A percentile compares a stretch with the other conserved stretches of the same genome.
Conservation (phyloP, 495 filamentous ascomycete species). For the Penicillium arizonense region DNA sequence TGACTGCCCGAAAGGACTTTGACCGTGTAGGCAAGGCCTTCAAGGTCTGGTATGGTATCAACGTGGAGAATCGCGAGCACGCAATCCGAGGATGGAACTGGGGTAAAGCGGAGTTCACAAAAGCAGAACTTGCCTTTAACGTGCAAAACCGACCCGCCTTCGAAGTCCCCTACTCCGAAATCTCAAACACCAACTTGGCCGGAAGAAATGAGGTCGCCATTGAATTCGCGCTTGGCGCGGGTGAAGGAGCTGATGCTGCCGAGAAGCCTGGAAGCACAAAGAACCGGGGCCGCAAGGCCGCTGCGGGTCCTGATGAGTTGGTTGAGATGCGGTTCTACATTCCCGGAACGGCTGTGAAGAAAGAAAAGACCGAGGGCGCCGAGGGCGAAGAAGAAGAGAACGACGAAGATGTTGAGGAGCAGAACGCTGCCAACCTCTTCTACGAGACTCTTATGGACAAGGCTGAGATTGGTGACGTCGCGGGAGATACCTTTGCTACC, state of each 20-base stretch:
- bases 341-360: slow-evolving; percentile 83
- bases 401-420: slow-evolving; percentile 76
- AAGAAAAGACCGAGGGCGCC: slow-evolving; percentile 71
- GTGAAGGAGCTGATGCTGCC: slow-evolving; percentile 68
- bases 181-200: slow-evolving; percentile 95
- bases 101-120: slow-evolving; percentile 97
- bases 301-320: slow-evolving; percentile 84
- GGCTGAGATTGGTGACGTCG: slow-evolving; percentile 98
- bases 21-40: slow-evolving; percentile 87
- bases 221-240: slow-evolving; percentile 73
- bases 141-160: slow-evolving; percentile 97
- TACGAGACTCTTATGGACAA: slow-evolving; percentile 98
- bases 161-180: slow-evolving; percentile 95
- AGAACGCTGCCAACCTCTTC: slow-evolving; percentile 91
- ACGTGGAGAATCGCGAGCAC: slow-evolving; percentile 88
- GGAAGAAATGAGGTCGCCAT: slow-evolving; percentile 98
- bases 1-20: slow-evolving; percentile 60
- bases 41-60: slow-evolving; percentile 94
- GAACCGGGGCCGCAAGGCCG: slow-evolving; percentile 82
- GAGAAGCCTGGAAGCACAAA: slow-evolving; percentile 70
- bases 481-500: slow-evolving; percentile 94
- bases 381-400: slow-evolving; percentile 69
- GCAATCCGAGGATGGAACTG: slow-evolving; percentile 98
- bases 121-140: slow-evolving; percentile 92
- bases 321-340: slow-evolving; percentile 99